Conservation (phyloP, 2,329 filamentous ascomycete species). For the Aschersonia sp. region DNA sequence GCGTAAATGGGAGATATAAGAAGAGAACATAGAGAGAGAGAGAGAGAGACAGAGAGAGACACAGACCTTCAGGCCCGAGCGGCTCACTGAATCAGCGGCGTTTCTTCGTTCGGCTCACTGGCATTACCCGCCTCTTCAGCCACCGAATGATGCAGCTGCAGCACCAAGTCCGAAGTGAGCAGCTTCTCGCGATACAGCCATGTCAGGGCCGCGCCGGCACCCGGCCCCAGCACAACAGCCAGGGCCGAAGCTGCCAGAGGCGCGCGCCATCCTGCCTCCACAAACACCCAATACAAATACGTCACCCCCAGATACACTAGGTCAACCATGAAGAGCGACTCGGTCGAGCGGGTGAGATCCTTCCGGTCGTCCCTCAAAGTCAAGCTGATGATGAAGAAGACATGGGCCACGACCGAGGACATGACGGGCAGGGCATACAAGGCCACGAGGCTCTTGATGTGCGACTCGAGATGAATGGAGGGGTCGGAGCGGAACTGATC, state of each 20-base stretch:
- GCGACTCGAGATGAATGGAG: constrained; percentile 27
- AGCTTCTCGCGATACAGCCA: constrained; percentile 25
- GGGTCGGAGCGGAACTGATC: constrained; percentile 13
- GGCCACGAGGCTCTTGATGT: constrained; percentile 19
- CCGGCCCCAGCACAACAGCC: constrained; percentile 20
- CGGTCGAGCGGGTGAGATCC: constrained; percentile 32
- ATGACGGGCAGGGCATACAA: constrained; percentile 31
- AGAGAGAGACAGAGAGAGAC: background rate
- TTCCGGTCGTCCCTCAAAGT: constrained; percentile 27
- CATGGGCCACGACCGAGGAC: constrained; percentile 28
- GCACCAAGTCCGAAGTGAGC: constrained; percentile 10
- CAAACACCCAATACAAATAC: constrained; percentile 37
- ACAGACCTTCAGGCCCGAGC: background rate
- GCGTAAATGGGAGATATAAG: too few relatives aligned
- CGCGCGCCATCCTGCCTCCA: constrained; percentile 31
- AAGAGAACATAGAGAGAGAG: too few relatives aligned
- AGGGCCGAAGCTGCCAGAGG: constrained; percentile 16
- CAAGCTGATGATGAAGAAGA: constrained; percentile 24
- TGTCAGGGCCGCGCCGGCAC: constrained; percentile 21
- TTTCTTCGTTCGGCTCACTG: constrained; percentile 13
- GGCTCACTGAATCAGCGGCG: constrained; percentile 16
- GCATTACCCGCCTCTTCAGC: constrained; percentile 2
- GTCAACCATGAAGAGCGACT: constrained; percentile 30
- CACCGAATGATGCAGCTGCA: constrained; percentile 7
- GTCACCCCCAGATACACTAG: constrained; percentile 28